A percentile compares a stretch with the other conserved stretches of the same genome.
Conservation (phyloP, 2,329 filamentous ascomycete genomes). For the Fusarium setosum region DNA sequence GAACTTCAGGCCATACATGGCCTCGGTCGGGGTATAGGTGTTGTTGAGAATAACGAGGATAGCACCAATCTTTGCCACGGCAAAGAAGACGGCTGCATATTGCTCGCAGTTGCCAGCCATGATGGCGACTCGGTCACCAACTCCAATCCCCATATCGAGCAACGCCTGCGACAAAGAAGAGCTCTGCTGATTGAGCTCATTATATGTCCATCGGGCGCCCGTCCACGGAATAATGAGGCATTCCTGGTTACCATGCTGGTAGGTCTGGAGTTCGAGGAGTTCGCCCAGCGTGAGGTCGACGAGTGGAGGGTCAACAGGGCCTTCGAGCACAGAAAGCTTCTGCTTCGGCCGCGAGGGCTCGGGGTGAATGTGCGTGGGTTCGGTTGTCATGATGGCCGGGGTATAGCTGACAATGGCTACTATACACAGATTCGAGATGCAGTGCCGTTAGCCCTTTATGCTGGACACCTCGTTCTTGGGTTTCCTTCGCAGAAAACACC, state of each 20-base stretch:
- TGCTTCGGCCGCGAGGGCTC: constrained; percentile 47
- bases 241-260: constrained; percentile 73
- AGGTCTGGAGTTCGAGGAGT: constrained; percentile 76
- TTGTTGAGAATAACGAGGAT: constrained; percentile 85
- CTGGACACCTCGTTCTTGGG: neutral
- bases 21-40: constrained; percentile 81
- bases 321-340: constrained; percentile 71
- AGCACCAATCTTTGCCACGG: constrained; percentile 73
- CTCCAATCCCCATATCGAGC: constrained; percentile 72
- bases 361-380: constrained; percentile 43
- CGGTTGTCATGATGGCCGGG: constrained; percentile 44
- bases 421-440: constrained; percentile 1
- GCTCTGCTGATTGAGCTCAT: constrained; percentile 71
- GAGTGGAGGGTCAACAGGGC: constrained; percentile 75
- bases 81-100: constrained; percentile 83
- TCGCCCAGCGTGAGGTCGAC: constrained; percentile 79
- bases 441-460: constrained; percentile 5
- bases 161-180: constrained; percentile 73
- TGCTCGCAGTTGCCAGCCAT: constrained; percentile 85
- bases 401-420: neutral
- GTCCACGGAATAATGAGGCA: constrained; percentile 82
- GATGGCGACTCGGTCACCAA: constrained; percentile 78
- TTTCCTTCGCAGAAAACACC: neutral
- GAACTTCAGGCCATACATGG: constrained; percentile 77
- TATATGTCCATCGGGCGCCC: constrained; percentile 78